A percentile compares a stretch with the other conserved stretches of the same genome.
These are phyloP conservation scores for Conoideocrella luteorostrata DNA, from an alignment of 2,329 filamentous ascomycete genomes.

Conservation along the genomic window DNA sequence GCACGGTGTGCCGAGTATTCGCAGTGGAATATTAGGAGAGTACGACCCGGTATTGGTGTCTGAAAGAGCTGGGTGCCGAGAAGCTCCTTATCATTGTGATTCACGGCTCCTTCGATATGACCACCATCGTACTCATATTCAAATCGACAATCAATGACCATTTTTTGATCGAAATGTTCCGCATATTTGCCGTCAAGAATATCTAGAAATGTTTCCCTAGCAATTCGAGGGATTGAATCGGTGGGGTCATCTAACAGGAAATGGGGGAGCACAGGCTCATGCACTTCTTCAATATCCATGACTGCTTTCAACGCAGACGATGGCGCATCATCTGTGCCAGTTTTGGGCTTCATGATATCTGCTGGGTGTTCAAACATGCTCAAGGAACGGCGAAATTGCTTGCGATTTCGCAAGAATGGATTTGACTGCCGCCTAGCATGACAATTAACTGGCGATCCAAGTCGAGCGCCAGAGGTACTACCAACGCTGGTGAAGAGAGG, in stretches of 20 bases:
- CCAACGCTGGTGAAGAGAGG: slow-evolving; percentile 57
- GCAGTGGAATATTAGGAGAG: slow-evolving; percentile 89
- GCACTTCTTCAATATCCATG: slow-evolving; percentile 74
- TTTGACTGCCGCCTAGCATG: slow-evolving; percentile 69
- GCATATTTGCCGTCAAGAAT: slow-evolving; percentile 81
- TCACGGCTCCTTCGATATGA: slow-evolving; percentile 87
- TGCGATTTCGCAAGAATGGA: slow-evolving; percentile 68
- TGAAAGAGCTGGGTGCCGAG: slow-evolving; percentile 75
- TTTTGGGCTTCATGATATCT: slow-evolving; percentile 78
- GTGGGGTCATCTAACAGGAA: slow-evolving; percentile 73
- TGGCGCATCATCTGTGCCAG: slow-evolving; percentile 46
- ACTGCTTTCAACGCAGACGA: slow-evolving; percentile 57
- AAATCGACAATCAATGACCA: slow-evolving; percentile 94
- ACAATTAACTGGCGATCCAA: slow-evolving; percentile 66
- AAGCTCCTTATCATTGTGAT: slow-evolving; percentile 94
- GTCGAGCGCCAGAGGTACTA: slow-evolving; percentile 48
- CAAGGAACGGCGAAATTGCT: slow-evolving; percentile 83
- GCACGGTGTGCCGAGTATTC: slow-evolving; percentile 97
- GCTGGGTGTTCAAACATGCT: slow-evolving; percentile 97
- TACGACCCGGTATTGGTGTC: slow-evolving; percentile 58
- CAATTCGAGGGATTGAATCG: slow-evolving; percentile 84
- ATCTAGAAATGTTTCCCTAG: slow-evolving; percentile 73
- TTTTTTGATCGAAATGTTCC: slow-evolving; percentile 68
- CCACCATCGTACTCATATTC: slow-evolving; percentile 98
- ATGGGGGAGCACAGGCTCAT: slow-evolving; percentile 72